phyloP scores from a whole-genome alignment of 257 asterid species.

The Scutellaria barbata region DNA sequence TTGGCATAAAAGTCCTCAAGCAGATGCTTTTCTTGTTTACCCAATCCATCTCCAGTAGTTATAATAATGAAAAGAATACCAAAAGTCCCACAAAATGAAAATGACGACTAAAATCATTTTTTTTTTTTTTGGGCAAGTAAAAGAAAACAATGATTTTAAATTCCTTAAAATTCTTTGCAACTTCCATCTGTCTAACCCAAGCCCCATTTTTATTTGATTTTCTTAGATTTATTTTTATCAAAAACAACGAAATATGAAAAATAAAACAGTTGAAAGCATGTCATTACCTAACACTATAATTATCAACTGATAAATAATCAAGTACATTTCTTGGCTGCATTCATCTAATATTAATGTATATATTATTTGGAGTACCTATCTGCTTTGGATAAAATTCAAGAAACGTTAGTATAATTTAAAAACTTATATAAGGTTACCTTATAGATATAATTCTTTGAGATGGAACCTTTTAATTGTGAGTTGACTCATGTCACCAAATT shows the following conservation, averaged over 20 bases:
- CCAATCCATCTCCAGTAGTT: slow-evolving; percentile 31
- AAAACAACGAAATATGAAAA: not conserved
- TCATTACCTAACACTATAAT: slow-evolving; percentile 20
- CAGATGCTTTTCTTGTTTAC: slow-evolving; percentile 24
- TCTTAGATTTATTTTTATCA: not conserved
- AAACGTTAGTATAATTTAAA: not conserved
- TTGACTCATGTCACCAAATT: too few species aligned
- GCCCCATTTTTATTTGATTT: slow-evolving; percentile 5
- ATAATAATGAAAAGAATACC: not conserved
- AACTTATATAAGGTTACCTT: too few species aligned
- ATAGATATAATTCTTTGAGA: too few species aligned
- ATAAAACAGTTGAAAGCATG: slow-evolving; percentile 20
- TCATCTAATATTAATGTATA: too few species aligned
- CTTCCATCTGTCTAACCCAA: not conserved
- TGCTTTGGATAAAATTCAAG: not conserved
- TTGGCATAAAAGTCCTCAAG: too few species aligned
- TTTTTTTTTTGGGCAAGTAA: slow-evolving; percentile 1
- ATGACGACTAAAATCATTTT: slow-evolving; percentile 6
- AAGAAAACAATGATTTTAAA: not conserved
- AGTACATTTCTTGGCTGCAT: slow-evolving; percentile 7
- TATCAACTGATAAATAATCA: slow-evolving; percentile 8
- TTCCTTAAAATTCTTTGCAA: not conserved
- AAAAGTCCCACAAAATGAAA: slow-evolving; percentile 10
- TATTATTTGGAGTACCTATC: not conserved
- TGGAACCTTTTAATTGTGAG: too few species aligned